Conservation (phyloP, 1,139 yeast species). For the Suhomyces maxii region DNA sequence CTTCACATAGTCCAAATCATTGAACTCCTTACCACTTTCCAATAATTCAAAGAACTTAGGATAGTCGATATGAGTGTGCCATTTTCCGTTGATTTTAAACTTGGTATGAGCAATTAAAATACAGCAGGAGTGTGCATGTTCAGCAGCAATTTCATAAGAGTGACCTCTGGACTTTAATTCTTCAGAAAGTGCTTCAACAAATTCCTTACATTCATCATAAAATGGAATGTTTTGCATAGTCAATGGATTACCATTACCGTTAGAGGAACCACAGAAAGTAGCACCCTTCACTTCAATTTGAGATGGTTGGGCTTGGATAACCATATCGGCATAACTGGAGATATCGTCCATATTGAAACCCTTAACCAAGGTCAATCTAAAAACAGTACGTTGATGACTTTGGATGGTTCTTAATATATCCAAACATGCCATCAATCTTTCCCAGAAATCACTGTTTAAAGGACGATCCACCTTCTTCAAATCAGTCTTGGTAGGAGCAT, state of each 20-base stretch:
- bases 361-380: constrained; percentile 85
- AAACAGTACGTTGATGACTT: constrained; percentile 84
- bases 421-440: constrained; percentile 74
- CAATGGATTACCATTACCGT: constrained; percentile 79
- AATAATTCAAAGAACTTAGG: constrained; percentile 71
- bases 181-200: constrained; percentile 61
- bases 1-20: constrained; percentile 75
- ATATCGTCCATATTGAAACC: constrained; percentile 88
- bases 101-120: constrained; percentile 76
- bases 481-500: constrained; percentile 82
- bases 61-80: constrained; percentile 92
- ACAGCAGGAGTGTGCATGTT: constrained; percentile 95
- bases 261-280: constrained; percentile 85
- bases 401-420: constrained; percentile 75
- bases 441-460: constrained; percentile 89
- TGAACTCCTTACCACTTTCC: constrained; percentile 62
- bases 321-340: constrained; percentile 86
- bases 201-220: constrained; percentile 82
- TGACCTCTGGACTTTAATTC: constrained; percentile 65
- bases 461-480: constrained; percentile 87
- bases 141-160: constrained; percentile 84
- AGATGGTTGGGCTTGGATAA: constrained; percentile 77
- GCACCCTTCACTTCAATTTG: constrained; percentile 94
- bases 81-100: constrained; percentile 67
- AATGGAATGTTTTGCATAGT: constrained; percentile 96